Conservation (phyloP, 2,329 filamentous ascomycete genomes). For the Paecilomyces sp. region DNA sequence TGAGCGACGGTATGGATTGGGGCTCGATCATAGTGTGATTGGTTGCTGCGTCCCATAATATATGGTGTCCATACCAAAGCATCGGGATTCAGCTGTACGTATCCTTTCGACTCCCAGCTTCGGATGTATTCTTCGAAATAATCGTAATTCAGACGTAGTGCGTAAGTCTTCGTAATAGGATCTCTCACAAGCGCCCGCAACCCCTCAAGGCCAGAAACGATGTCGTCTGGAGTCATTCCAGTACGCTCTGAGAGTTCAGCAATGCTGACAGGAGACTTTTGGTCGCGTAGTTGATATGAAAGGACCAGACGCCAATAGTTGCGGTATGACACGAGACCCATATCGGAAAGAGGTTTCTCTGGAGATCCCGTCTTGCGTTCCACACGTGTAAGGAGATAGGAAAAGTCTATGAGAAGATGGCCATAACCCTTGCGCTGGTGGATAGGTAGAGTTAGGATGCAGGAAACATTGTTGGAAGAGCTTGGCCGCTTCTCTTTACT, state of each 20-base stretch:
- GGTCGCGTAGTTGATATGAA: conserved; percentile 71
- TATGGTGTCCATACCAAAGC: conserved; percentile 93
- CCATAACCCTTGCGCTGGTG: conserved; percentile 97
- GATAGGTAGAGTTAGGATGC: conserved; percentile 90
- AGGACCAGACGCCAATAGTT: conserved; percentile 94
- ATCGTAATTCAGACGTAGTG: conserved; percentile 74
- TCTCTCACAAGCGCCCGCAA: conserved; percentile 84
- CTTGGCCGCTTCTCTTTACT: conserved; percentile 96
- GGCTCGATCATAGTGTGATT: conserved; percentile 74
- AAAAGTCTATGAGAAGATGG: conserved; percentile 95
- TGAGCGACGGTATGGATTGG: conserved; percentile 82
- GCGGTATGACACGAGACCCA: conserved; percentile 93
- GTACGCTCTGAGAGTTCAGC: conserved; percentile 66
- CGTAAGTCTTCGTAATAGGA: conserved; percentile 80
- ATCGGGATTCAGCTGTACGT: conserved; percentile 74
- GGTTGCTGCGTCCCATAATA: conserved; percentile 82
- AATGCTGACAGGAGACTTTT: conserved; percentile 50
- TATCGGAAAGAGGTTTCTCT: conserved; percentile 94
- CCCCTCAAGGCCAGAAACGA: conserved; percentile 87
- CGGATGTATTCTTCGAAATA: conserved; percentile 83
- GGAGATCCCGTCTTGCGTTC: conserved; percentile 93
- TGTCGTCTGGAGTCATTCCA: conserved; percentile 92
- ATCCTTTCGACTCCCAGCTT: conserved; percentile 83
- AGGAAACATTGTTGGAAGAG: conserved; percentile 95
- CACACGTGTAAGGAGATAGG: conserved; percentile 86